These are phyloP conservation scores for Sarocladium kiliense DNA, from an alignment of 2,329 filamentous ascomycete genomes.

Conservation along the genomic window DNA sequence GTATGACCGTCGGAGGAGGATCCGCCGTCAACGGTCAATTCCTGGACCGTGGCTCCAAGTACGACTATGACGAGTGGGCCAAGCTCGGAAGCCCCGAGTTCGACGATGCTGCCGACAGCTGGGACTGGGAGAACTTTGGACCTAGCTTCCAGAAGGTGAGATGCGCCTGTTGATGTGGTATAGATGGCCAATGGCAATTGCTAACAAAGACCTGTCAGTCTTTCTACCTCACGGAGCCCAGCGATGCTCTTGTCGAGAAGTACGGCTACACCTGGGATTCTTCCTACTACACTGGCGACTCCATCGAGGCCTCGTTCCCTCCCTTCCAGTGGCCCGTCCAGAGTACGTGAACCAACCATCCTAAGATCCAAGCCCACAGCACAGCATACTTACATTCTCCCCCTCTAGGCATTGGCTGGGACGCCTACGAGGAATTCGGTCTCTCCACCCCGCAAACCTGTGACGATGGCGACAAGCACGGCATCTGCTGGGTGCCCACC, in stretches of 20 bases:
- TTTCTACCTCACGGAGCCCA: slow-evolving; percentile 16
- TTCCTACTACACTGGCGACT: slow-evolving; percentile 24
- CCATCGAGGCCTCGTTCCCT: slow-evolving; percentile 26
- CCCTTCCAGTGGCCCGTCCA: slow-evolving; percentile 25
- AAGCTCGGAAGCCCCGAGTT: slow-evolving; percentile 21
- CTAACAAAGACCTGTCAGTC: slow-evolving; percentile 12
- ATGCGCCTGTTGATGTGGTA: not conserved
- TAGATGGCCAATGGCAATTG: not conserved
- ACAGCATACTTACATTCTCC: not conserved
- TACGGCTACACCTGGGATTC: slow-evolving; percentile 28
- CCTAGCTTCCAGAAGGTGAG: slow-evolving; percentile 31
- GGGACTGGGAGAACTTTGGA: slow-evolving; percentile 30
- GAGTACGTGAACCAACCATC: slow-evolving; percentile 11
- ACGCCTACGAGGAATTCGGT: slow-evolving; percentile 20
- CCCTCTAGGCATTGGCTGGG: slow-evolving; percentile 13
- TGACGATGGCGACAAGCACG: slow-evolving; percentile 24
- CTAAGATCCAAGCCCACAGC: not conserved
- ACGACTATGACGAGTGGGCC: slow-evolving; percentile 31
- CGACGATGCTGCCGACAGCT: slow-evolving; percentile 18
- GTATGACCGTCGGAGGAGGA: slow-evolving; percentile 29
- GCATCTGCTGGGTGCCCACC: slow-evolving; percentile 24
- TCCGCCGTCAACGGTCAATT: slow-evolving; percentile 32
- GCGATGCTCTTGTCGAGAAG: slow-evolving; percentile 18
- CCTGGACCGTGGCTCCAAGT: slow-evolving; percentile 28
- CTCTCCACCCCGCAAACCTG: slow-evolving; percentile 18